Conservation (phyloP, 768 basidiomycete species). For the Hygrophorus pudorinus region DNA sequence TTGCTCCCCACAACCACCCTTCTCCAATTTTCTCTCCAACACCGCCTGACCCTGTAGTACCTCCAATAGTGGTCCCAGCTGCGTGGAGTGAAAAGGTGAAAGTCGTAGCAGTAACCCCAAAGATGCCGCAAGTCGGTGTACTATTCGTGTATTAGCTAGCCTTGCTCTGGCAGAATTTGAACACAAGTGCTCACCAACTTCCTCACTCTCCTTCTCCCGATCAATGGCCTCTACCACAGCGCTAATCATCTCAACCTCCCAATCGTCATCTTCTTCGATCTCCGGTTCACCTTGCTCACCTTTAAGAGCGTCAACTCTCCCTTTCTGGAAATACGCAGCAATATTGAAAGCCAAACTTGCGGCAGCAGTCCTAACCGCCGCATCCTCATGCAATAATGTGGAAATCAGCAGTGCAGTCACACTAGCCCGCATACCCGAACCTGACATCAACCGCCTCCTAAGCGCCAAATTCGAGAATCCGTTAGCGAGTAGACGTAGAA, state of each 20-base stretch:
- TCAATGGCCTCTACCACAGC: conserved; percentile 75
- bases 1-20: conserved; percentile 39
- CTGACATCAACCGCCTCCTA: conserved; percentile 23
- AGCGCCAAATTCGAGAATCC: conserved; percentile 46
- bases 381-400: conserved; percentile 59
- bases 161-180: neutral
- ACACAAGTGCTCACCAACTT: conserved; percentile 52
- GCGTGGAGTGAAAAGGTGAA: conserved; percentile 55
- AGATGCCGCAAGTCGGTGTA: conserved; percentile 75
- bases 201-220: conserved; percentile 64
- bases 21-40: conserved; percentile 47
- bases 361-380: conserved; percentile 61
- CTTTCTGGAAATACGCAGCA: conserved; percentile 54
- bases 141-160: conserved; percentile 28
- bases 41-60: conserved; percentile 53
- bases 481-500: conserved; percentile 63
- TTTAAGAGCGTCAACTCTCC: conserved; percentile 34
- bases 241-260: conserved; percentile 77
- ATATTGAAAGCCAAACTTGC: conserved; percentile 78
- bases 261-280: conserved; percentile 59
- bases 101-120: conserved; percentile 68
- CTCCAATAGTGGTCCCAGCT: conserved; percentile 51
- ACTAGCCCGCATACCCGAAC: conserved; percentile 6
- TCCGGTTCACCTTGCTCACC: conserved; percentile 20
- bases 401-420: conserved; percentile 53